These are phyloP conservation scores for Pontederia paniculata DNA, from an alignment of 176 grass and related monocot genomes.

Conservation along the genomic window DNA sequence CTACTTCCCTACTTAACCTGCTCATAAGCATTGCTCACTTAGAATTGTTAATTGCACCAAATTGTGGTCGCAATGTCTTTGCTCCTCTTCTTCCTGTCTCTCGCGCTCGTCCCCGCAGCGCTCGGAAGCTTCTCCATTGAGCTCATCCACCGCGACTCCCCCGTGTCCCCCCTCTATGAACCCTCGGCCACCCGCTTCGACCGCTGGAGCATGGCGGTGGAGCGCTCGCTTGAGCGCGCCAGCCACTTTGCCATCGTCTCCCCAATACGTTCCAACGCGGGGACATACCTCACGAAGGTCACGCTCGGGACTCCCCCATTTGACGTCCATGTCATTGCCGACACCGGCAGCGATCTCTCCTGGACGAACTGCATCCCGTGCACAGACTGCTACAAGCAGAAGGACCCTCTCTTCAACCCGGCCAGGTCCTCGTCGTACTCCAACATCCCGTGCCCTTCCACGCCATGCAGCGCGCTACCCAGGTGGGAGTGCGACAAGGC, in stretches of 20 bases:
- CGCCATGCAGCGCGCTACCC: background rate
- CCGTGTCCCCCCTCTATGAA: slow-evolving; percentile 6
- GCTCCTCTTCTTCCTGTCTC: slow-evolving; percentile 10
- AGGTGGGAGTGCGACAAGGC: background rate
- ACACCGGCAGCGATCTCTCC: slow-evolving; percentile 20
- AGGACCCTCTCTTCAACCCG: slow-evolving; percentile 1
- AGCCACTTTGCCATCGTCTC: background rate
- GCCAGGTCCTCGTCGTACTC: background rate
- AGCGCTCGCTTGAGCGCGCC: background rate
- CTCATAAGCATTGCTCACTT: too few species aligned
- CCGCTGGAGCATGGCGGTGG: background rate
- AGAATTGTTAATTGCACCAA: too few species aligned
- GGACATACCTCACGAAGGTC: slow-evolving; percentile 2
- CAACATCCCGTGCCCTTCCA: background rate
- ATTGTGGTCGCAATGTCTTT: too few species aligned
- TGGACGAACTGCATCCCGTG: slow-evolving; percentile 21
- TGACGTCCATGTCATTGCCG: slow-evolving; percentile 1
- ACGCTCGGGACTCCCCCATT: background rate
- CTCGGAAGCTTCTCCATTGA: background rate
- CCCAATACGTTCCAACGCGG: background rate
- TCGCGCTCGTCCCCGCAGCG: background rate
- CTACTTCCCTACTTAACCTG: too few species aligned
- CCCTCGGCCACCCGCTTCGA: background rate
- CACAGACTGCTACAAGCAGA: background rate
- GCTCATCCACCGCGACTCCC: too few species aligned